Conservation (phyloP, 768 basidiomycete genomes). For the Pleurotus sapidus region DNA sequence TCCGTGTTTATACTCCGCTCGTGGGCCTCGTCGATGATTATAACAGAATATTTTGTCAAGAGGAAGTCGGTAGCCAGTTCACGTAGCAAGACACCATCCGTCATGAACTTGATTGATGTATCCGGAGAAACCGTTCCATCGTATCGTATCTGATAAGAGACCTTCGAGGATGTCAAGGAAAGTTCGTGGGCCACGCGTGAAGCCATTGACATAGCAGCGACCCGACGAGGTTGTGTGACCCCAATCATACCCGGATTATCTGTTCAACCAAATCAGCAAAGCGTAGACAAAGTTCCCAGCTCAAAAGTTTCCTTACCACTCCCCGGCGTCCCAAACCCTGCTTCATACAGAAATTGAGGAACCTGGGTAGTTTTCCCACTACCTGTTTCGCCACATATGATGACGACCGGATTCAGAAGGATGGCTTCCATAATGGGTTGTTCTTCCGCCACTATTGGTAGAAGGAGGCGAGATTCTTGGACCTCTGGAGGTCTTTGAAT, state of each 20-base stretch:
- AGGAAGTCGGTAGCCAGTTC: slow-evolving; percentile 92
- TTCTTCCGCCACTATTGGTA: slow-evolving; percentile 93
- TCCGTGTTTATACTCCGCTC: slow-evolving; percentile 98
- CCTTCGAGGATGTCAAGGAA: slow-evolving; percentile 73
- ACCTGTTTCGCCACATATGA: slow-evolving; percentile 91
- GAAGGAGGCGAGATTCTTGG: slow-evolving; percentile 68
- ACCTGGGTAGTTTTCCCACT: slow-evolving; percentile 99
- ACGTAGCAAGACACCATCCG: slow-evolving; percentile 93
- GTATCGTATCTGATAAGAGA: slow-evolving; percentile 98
- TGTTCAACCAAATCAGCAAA: slow-evolving; percentile 24
- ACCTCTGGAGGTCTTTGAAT: slow-evolving; percentile 69
- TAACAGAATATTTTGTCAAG: slow-evolving; percentile 90
- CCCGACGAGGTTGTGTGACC: slow-evolving; percentile 94
- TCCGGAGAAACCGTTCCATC: slow-evolving; percentile 88
- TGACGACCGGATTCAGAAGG: slow-evolving; percentile 78
- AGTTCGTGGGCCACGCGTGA: slow-evolving; percentile 90
- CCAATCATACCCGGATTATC: slow-evolving; percentile 99
- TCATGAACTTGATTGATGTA: slow-evolving; percentile 99
- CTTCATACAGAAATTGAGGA: slow-evolving; percentile 97
- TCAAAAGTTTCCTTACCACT: slow-evolving; percentile 54
- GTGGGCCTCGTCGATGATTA: slow-evolving; percentile 97
- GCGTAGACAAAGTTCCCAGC: not conserved
- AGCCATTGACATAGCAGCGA: slow-evolving; percentile 97
- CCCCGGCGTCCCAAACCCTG: slow-evolving; percentile 82
- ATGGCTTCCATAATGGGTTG: slow-evolving; percentile 93